Conservation (phyloP, 139 green algal species). For the Tetraselmis striata region DNA sequence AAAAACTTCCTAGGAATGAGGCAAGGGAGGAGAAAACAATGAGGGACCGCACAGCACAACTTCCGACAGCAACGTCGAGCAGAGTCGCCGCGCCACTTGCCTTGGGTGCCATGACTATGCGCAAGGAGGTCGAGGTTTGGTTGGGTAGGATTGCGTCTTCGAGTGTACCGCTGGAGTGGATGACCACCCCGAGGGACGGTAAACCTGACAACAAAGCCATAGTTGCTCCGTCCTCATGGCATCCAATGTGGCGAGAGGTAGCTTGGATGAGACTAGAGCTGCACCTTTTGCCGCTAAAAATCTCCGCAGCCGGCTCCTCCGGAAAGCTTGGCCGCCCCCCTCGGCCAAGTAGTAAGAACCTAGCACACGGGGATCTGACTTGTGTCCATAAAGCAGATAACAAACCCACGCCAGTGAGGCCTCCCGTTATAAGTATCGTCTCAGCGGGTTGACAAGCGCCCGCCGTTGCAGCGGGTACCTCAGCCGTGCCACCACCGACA, state of each 20-base stretch:
- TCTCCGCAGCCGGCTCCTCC: neutral
- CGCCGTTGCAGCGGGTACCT: no score
- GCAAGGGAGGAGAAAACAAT: conserved; percentile 2
- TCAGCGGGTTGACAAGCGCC: no score
- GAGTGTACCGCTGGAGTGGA: conserved; percentile 56
- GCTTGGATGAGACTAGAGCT: neutral
- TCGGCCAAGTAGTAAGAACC: neutral
- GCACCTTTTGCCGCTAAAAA: no score
- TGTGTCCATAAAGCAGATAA: neutral
- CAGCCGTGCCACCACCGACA: no score
- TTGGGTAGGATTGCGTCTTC: conserved; percentile 42
- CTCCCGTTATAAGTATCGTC: neutral
- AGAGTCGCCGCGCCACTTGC: neutral
- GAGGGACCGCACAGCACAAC: neutral
- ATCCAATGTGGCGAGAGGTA: neutral
- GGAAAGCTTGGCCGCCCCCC: neutral
- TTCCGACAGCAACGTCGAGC: neutral
- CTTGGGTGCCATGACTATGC: neutral
- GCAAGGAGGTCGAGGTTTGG: conserved; percentile 22
- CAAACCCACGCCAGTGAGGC: neutral
- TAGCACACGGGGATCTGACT: no score
- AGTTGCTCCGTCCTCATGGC: no score
- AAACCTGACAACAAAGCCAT: no score
- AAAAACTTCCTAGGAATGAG: conserved; percentile 28
- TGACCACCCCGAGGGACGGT: conserved; percentile 14